Base-by-base conservation (phyloP, 305 asterid species). In the Solanum hybrid region DNA sequence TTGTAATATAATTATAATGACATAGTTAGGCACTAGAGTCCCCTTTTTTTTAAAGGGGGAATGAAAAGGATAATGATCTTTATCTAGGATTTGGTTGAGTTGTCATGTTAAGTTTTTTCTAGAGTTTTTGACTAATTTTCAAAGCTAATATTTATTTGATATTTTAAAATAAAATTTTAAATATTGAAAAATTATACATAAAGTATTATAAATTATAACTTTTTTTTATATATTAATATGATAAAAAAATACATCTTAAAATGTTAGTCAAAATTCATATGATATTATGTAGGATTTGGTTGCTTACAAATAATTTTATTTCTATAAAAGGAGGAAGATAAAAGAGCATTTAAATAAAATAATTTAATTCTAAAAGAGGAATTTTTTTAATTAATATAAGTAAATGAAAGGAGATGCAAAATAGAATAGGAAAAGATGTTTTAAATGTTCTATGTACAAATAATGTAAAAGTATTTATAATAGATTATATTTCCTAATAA, bases 151-250 rank as follows among this genome's bases (percentile, higher is more conserved):
- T 1, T 7, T 17, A 57, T 6, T 57, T 57, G 0, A 57, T 17
- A 17, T 6, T 17, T 17, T 17, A 57, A 57, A 57, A 57, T 57
- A 20, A 57, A 57, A 7, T 17, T 20, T 57, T 57, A 61, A 2
- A 61, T 61, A 61, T 61, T 17, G 0, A 61, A 3, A 61, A 61
- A 61, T 7, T 61, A 20, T 61, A 61, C 0, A 0, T 0, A 20
- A 61, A 61, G 0, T 20, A 61, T 0, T 7, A 57, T 57, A 57
- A 20, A 2, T 51, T 14, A 0, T 14, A 45, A 14, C 2, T 17
- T 20, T 61, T 20, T 7, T 31, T 29, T 29, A 29, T 20, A 7
- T 57, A 7, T 57, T 20, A 57, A 57, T 57, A 3, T 57, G 1
- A 7, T 7, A 0, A 20, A 57, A 57, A 3, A 3, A 6, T 57